Evolutionary conservation across 805 yeast species (phyloP).

Genomic region (Starmerella scarabaei): DNA sequence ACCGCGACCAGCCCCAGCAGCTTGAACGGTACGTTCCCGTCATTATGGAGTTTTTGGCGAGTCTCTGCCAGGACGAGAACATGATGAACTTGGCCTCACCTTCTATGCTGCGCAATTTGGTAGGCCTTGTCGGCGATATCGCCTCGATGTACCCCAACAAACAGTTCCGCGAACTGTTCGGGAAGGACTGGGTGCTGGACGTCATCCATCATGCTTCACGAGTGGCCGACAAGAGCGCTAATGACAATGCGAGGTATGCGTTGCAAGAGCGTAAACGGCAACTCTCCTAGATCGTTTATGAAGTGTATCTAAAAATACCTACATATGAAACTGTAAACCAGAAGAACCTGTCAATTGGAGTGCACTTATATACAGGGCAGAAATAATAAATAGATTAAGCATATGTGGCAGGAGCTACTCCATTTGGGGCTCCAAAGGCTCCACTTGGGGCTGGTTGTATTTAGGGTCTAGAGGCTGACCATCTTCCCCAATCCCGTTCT

Average conservation of each 20-base stretch:
- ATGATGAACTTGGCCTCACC: constrained; percentile 43
- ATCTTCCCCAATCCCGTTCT: constrained; percentile 46
- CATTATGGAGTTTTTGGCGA: constrained; percentile 56
- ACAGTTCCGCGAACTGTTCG: constrained; percentile 50
- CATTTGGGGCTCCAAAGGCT: no score
- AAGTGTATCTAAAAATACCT: background rate
- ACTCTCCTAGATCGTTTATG: no score
- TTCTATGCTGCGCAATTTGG: constrained; percentile 65
- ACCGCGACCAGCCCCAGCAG: constrained; percentile 52
- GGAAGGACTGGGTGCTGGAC: constrained; percentile 66
- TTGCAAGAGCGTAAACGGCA: constrained; percentile 61
- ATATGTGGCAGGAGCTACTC: no score
- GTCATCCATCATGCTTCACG: constrained; percentile 64
- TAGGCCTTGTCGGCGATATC: constrained; percentile 85
- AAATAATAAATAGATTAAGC: background rate
- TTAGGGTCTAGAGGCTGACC: constrained; percentile 60
- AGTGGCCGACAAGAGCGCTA: constrained; percentile 50
- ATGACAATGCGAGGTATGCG: constrained; percentile 96
- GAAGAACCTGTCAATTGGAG: background rate
- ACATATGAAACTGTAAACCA: background rate
- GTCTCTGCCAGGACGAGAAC: constrained; percentile 45
- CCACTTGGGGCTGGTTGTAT: constrained; percentile 29
- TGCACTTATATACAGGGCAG: background rate
- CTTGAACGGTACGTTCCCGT: constrained; percentile 53
- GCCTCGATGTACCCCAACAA: constrained; percentile 78